Conservation (phyloP, 805 yeast species). For the Saccharomycopsis guyanensis region DNA sequence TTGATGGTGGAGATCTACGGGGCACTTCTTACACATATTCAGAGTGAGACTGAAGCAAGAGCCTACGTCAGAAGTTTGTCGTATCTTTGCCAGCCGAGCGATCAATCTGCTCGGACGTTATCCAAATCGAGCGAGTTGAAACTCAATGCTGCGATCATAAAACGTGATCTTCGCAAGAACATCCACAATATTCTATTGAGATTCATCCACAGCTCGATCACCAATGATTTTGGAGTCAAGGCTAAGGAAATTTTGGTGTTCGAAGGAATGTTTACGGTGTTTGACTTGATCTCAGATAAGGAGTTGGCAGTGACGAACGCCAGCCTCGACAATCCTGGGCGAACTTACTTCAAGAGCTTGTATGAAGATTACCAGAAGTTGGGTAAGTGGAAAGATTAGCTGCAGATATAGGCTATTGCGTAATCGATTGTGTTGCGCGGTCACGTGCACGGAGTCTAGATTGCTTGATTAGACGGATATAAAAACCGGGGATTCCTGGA, state of each 20-base stretch:
- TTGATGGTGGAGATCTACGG: constrained; percentile 44
- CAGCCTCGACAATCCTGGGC: constrained; percentile 61
- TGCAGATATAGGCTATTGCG: neutral
- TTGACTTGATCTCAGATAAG: constrained; percentile 59
- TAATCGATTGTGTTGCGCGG: too few relatives aligned
- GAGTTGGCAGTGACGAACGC: constrained; percentile 60
- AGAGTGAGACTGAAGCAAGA: constrained; percentile 34
- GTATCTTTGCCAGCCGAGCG: constrained; percentile 68
- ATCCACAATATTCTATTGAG: constrained; percentile 51
- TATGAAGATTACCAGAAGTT: constrained; percentile 65
- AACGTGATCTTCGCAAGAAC: constrained; percentile 55
- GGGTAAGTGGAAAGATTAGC: constrained; percentile 70
- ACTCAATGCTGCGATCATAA: constrained; percentile 48
- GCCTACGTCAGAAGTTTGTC: constrained; percentile 51
- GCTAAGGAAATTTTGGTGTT: constrained; percentile 43
- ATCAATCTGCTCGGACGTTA: constrained; percentile 28
- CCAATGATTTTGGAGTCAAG: constrained; percentile 37
- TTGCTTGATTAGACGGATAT: too few relatives aligned
- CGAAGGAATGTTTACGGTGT: constrained; percentile 48
- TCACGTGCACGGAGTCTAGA: too few relatives aligned
- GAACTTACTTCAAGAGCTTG: constrained; percentile 56
- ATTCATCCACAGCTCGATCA: constrained; percentile 49
- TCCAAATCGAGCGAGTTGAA: constrained; percentile 34
- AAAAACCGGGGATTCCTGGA: too few relatives aligned
- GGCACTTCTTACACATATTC: constrained; percentile 43